Evolutionary conservation across 179 eudicot genomes (phyloP).

Genomic region (Silene coronaria): DNA sequence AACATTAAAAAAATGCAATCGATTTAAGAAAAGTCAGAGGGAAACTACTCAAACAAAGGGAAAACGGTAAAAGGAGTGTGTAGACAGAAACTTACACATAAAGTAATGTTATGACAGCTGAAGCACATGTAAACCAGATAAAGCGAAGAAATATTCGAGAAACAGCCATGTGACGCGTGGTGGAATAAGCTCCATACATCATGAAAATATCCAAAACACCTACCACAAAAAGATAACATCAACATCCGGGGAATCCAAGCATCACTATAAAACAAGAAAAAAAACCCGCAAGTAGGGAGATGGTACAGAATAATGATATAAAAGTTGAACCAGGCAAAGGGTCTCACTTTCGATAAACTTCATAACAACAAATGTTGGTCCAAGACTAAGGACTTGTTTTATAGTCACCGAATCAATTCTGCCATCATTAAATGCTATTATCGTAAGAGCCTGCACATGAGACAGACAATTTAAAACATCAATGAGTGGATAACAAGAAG

Average conservation of each 20-base stretch:
- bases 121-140: constrained; percentile 62
- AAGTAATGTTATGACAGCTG: constrained; percentile 71
- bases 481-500: background rate
- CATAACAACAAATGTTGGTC: constrained; percentile 95
- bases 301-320: background rate
- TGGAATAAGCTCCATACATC: constrained; percentile 97
- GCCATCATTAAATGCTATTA: constrained; percentile 68
- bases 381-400: constrained; percentile 81
- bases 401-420: constrained; percentile 42
- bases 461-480: constrained; percentile 8
- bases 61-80: background rate
- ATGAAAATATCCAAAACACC: constrained; percentile 84
- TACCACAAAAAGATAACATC: constrained; percentile 20
- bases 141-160: constrained; percentile 79
- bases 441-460: constrained; percentile 59
- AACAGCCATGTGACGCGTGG: constrained; percentile 69
- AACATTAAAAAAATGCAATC: background rate
- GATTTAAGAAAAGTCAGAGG: background rate
- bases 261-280: too few species aligned
- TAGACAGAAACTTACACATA: constrained; percentile 60
- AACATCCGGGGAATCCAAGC: constrained; percentile 4
- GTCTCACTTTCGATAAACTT: constrained; percentile 73
- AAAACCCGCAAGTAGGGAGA: too few species aligned
- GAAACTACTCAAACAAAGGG: too few species aligned
- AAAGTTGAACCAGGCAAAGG: constrained; percentile 9